phyloP scores from a whole-genome alignment of 192 early-diverging fungal genomes.

The Podila horticola region DNA sequence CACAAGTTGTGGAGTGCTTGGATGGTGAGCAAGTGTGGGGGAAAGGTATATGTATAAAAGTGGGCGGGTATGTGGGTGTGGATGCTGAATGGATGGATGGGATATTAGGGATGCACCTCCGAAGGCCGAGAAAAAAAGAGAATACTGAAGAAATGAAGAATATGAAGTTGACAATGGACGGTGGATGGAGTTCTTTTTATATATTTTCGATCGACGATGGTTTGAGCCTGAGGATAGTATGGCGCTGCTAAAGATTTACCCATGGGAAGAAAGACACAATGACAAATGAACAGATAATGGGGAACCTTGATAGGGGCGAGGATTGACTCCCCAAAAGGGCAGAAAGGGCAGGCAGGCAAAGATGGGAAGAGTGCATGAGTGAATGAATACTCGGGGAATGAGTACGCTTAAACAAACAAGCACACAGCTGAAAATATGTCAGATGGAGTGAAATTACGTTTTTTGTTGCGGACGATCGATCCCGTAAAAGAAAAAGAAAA shows the following conservation, averaged over 20 bases:
- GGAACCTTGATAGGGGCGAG: background rate
- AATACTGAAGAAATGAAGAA: background rate
- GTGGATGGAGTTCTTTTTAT: background rate
- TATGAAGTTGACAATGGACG: background rate
- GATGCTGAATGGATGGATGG: background rate
- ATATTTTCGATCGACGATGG: background rate
- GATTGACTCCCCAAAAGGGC: no score
- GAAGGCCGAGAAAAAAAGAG: background rate
- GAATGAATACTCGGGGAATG: no score
- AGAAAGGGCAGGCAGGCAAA: no score
- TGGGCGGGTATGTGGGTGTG: background rate
- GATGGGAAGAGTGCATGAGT: no score
- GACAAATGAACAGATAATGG: background rate
- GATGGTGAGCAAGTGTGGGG: background rate
- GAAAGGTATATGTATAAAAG: background rate
- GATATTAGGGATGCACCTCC: background rate
- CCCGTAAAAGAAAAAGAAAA: background rate
- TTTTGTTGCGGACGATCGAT: background rate
- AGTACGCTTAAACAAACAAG: no score
- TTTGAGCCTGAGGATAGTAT: no score
- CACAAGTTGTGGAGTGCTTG: background rate
- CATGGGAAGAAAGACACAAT: background rate
- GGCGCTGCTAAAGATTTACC: background rate
- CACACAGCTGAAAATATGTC: no score
- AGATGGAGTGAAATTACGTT: no score